phyloP scores from a whole-genome alignment of 371 early-diverging fungal species.

The Hamiltosporidium tvaerminnensis region DNA sequence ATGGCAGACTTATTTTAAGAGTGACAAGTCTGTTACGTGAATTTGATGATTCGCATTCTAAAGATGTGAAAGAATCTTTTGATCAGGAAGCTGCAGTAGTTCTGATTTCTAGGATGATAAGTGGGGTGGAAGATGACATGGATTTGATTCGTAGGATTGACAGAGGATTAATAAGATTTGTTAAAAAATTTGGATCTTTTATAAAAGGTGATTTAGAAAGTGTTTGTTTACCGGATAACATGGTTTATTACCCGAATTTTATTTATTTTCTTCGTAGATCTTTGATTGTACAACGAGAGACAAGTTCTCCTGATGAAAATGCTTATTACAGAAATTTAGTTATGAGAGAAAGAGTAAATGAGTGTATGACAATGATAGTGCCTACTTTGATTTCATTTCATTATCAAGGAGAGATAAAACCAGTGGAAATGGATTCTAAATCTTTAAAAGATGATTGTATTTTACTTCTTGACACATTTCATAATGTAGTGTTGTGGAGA shows the following conservation, averaged over 20 bases:
- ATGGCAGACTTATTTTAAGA: slow-evolving; percentile 5
- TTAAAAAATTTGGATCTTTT: slow-evolving; percentile 83
- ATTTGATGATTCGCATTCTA: background rate
- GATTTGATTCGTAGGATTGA: slow-evolving; percentile 95
- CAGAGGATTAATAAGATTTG: slow-evolving; percentile 86
- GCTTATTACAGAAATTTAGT: slow-evolving; percentile 67
- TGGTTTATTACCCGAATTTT: slow-evolving; percentile 94
- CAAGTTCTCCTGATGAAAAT: slow-evolving; percentile 92
- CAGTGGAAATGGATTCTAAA: slow-evolving; percentile 84
- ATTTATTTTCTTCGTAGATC: slow-evolving; percentile 94
- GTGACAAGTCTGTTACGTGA: background rate
- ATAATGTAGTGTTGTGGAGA: slow-evolving; percentile 83
- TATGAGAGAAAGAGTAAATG: slow-evolving; percentile 24
- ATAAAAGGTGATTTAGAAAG: slow-evolving; percentile 78
- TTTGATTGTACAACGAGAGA: slow-evolving; percentile 93
- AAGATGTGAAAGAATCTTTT: slow-evolving; percentile 59
- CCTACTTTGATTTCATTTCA: slow-evolving; percentile 82
- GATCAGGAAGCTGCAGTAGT: slow-evolving; percentile 97
- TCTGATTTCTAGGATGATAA: slow-evolving; percentile 90
- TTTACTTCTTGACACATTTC: slow-evolving; percentile 87
- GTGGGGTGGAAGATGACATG: slow-evolving; percentile 84
- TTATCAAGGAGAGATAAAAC: slow-evolving; percentile 69
- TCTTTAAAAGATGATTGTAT: slow-evolving; percentile 83
- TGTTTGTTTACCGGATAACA: slow-evolving; percentile 74
- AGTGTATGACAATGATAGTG: slow-evolving; percentile 74